Evolutionary conservation across 148 eudicot genomes (phyloP), one percentile per base, ranked within the genome.

Genomic region (Nepenthes gracilis): DNA sequence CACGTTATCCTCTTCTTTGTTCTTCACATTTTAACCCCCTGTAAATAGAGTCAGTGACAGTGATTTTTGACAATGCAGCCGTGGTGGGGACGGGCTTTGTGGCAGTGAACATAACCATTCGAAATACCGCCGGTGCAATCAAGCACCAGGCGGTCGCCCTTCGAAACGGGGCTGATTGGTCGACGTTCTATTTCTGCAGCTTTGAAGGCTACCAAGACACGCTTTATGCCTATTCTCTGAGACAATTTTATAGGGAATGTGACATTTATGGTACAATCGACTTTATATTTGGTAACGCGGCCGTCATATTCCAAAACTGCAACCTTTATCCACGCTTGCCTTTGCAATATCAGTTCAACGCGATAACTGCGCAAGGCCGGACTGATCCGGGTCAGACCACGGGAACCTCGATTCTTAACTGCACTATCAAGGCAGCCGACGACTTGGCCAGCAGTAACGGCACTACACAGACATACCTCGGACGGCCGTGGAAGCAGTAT

Each of bases 131-230:
- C 0, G 65, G 65, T 2, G 56, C 65, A 1, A 37, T 49, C 45
- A 62, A 62, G 57, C 56, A 52, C 10, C 65, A 62, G 36, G 65
- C 65, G 3, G 65, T 62, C 33, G 65, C 65, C 4, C 12, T 62
- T 3, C 55, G 65, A 1, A 62, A 62, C 56, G 57, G 57, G 9
- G 65, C 57, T 1, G 65, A 62, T 53, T 40, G 50, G 35, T 50
- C 65, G 2, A 23, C 65, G 2, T 62, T 62, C 65, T 62, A 62
- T 49, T 49, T 56, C 57, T 62, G 65, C 35, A 52, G 65, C 55
- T 62, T 91, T 38, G 95, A 90, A 59, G 97, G 67, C 0, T 90
- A 87, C 72, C 97, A 91, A 67, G 97, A 91, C 65, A 91, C 97
- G 1, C 55, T 91, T 32, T 91, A 91, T 64, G 77, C 63, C 1